Conservation (phyloP, 1,284 basidiomycete species). For the Afroboletus lepidellus region DNA sequence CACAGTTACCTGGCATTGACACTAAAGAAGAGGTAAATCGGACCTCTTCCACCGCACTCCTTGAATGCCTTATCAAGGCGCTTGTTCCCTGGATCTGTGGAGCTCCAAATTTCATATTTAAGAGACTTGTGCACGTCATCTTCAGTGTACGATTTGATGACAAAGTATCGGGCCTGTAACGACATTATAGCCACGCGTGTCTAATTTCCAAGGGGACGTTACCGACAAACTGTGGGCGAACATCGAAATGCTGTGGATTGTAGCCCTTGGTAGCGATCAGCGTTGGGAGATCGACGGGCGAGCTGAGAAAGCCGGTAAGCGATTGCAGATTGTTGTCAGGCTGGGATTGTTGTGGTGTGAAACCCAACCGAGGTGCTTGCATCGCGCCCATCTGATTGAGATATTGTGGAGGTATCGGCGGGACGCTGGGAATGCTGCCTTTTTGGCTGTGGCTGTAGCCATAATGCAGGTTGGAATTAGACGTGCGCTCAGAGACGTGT, state of each 20-base stretch:
- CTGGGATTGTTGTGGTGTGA: slow-evolving; percentile 32
- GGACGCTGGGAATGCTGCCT: slow-evolving; percentile 57
- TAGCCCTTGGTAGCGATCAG: slow-evolving; percentile 87
- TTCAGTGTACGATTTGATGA: slow-evolving; percentile 97
- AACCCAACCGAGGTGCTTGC: slow-evolving; percentile 46
- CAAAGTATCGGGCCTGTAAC: slow-evolving; percentile 82
- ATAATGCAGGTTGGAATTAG: slow-evolving; percentile 69
- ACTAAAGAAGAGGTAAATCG: slow-evolving; percentile 95
- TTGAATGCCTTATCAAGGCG: slow-evolving; percentile 93
- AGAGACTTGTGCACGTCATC: slow-evolving; percentile 96
- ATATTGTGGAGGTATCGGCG: slow-evolving; percentile 69
- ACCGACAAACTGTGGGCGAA: slow-evolving; percentile 72
- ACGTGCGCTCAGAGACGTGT: slow-evolving; percentile 51
- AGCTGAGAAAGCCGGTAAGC: slow-evolving; percentile 46
- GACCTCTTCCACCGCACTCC: slow-evolving; percentile 80
- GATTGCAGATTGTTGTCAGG: slow-evolving; percentile 36
- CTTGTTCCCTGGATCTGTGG: slow-evolving; percentile 94
- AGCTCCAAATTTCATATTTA: slow-evolving; percentile 97
- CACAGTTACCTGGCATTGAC: slow-evolving; percentile 78
- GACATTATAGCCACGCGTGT: not conserved
- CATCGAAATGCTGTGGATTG: slow-evolving; percentile 86
- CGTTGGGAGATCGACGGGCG: slow-evolving; percentile 82
- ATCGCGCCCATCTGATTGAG: slow-evolving; percentile 48
- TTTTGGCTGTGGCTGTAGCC: slow-evolving; percentile 54
- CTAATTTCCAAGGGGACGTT: slow-evolving; percentile 2